A percentile compares a stretch with the other conserved stretches of the same genome.
Conservation (phyloP, 1,139 yeast species). For the Suhomyces coccinellae region DNA sequence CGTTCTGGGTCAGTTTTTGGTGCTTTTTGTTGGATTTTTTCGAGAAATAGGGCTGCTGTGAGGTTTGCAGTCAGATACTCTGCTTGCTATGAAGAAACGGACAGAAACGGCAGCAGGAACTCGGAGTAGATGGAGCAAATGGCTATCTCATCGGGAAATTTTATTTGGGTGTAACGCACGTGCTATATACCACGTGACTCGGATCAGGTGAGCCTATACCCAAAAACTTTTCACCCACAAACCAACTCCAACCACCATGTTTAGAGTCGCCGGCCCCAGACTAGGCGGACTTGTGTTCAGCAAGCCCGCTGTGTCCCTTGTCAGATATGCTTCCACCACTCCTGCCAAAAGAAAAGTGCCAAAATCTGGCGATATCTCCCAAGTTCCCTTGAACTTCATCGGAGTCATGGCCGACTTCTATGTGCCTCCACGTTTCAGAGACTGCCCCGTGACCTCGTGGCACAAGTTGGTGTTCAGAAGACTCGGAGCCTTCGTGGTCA, state of each 20-base stretch:
- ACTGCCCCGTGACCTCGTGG: constrained; percentile 40
- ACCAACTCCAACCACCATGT: constrained; percentile 4
- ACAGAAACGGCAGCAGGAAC: not conserved
- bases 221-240: constrained; percentile 8
- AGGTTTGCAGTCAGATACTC: not conserved
- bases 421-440: constrained; percentile 38
- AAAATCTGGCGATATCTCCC: constrained; percentile 33
- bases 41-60: not conserved
- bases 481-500: constrained; percentile 55
- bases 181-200: not conserved
- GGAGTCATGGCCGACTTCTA: constrained; percentile 49
- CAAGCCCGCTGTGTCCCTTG: constrained; percentile 3
- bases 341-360: constrained; percentile 20
- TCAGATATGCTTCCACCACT: constrained; percentile 11
- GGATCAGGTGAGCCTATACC: not conserved
- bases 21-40: not conserved
- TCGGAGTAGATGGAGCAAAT: not conserved
- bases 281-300: not conserved
- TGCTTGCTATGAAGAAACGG: not conserved
- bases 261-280: constrained; percentile 7
- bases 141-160: constrained; percentile 4
- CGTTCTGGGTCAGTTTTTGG: not conserved
- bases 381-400: constrained; percentile 41
- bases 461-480: constrained; percentile 42
- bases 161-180: not conserved